phyloP scores from a whole-genome alignment of 2,329 filamentous ascomycete species.

The Pestalotiopsis sp. region DNA sequence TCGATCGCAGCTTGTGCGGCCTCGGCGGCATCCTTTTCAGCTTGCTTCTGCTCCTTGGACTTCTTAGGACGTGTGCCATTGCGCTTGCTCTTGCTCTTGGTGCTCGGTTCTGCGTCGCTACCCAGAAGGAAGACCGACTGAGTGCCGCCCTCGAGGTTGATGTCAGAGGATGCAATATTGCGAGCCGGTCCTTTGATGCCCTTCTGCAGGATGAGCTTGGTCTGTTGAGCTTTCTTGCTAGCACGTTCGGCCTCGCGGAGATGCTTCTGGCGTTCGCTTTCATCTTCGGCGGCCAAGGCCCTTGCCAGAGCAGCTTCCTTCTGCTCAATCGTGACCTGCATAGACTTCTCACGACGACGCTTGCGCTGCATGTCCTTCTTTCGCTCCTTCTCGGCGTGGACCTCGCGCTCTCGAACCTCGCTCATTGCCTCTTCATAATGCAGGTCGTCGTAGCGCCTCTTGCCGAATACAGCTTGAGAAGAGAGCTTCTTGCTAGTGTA shows the following conservation, averaged over 20 bases:
- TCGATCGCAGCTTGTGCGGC: slow-evolving; percentile 85
- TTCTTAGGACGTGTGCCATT: slow-evolving; percentile 80
- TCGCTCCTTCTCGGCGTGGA: slow-evolving; percentile 94
- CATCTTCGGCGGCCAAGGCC: slow-evolving; percentile 78
- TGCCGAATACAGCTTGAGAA: slow-evolving; percentile 70
- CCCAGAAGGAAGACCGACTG: slow-evolving; percentile 79
- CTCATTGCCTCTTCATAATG: slow-evolving; percentile 81
- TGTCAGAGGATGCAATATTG: slow-evolving; percentile 70
- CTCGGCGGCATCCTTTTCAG: slow-evolving; percentile 81
- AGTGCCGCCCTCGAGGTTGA: slow-evolving; percentile 81
- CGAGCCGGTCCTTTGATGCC: slow-evolving; percentile 78
- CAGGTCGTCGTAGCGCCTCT: slow-evolving; percentile 73
- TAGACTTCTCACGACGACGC: slow-evolving; percentile 90
- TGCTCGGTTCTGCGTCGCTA: slow-evolving; percentile 54
- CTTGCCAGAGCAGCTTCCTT: slow-evolving; percentile 82
- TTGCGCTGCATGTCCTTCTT: slow-evolving; percentile 99
- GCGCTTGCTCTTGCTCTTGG: slow-evolving; percentile 52
- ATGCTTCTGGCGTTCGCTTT: slow-evolving; percentile 78
- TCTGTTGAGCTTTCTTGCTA: slow-evolving; percentile 90
- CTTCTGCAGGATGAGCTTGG: slow-evolving; percentile 83
- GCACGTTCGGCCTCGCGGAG: slow-evolving; percentile 86
- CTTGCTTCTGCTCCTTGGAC: slow-evolving; percentile 83
- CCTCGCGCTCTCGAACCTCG: slow-evolving; percentile 86
- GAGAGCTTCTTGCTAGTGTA: slow-evolving; percentile 64
- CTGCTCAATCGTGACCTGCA: slow-evolving; percentile 89